Evolutionary conservation across 1,284 basidiomycete genomes (phyloP), one percentile per base, ranked within the genome.

Genomic region (Pseudozyma thailandica): DNA sequence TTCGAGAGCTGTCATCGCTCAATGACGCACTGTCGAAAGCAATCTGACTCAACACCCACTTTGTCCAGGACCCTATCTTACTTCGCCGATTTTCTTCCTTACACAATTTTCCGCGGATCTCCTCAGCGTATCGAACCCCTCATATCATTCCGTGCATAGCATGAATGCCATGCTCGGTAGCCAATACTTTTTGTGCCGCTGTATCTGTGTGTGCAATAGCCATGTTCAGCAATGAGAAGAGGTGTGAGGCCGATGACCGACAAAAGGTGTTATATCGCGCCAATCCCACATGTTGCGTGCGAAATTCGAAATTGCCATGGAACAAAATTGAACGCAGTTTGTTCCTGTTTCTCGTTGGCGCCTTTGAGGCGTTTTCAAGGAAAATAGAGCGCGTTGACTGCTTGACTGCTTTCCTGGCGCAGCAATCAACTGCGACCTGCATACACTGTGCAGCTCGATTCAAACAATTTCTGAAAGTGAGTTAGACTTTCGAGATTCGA

Each of bases 381-480:
- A 3, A 3, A 41, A 41, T 23, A 41, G 39, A 41, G 39, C 39
- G 39, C 39, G 23, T 23, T 15, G 20, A 21, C 8, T 18, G 39
- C 31, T 10, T 13, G 31, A 16, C 31, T 23, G 20, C 18, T 41
- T 9, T 41, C 20, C 39, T n/a, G 10, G 35, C 6, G 38, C 6
- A n/a, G 3, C 10, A 23, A 21, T 41, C 38, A 9, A 23, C 20
- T 23, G 41, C 47, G 54, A 57, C 37, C 33, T 57, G 55, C 55
- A 57, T 57, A 20, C 33, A 50, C 46, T 50, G 55, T 50, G 47
- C 46, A 49, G 46, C 53, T 41, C 53, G 53, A 56, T 56, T 42
- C 30, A 28, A 18, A 39, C 13, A 33, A n/a, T 21, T n/a, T 48
- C 21, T n/a, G 35, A 33, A 26, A 23, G 15, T 23, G 13, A 25